A percentile compares a stretch with the other conserved stretches of the same genome.
These are phyloP conservation scores for Mallotus japonicus DNA, from an alignment of 441 rosid species.

Conservation along the genomic window DNA sequence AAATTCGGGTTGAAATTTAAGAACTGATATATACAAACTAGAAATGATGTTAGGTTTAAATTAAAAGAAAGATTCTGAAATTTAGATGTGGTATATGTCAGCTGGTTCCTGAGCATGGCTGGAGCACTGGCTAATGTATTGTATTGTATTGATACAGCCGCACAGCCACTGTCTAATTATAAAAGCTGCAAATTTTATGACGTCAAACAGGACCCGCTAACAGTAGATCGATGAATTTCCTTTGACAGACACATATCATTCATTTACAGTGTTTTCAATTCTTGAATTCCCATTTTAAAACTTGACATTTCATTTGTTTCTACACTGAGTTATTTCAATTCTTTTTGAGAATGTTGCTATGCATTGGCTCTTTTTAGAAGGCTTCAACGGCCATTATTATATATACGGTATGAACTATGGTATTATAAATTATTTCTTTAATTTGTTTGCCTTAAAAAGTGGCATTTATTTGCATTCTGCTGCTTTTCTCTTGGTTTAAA, in stretches of 20 bases:
- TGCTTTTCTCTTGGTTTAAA: neutral
- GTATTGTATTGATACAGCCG: conserved; percentile 17
- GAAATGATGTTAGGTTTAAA: conserved; percentile 43
- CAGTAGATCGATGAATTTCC: neutral
- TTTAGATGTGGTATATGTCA: conserved; percentile 23
- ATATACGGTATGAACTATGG: too few relatives aligned
- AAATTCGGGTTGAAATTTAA: neutral
- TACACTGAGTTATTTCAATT: neutral
- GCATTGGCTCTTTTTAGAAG: neutral
- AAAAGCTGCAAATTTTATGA: conserved; percentile 16
- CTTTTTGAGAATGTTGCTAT: neutral
- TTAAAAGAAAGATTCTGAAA: conserved; percentile 17
- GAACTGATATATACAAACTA: too few relatives aligned
- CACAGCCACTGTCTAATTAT: neutral
- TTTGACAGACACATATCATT: neutral
- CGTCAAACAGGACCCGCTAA: neutral
- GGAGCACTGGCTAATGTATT: neutral
- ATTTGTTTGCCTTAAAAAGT: neutral
- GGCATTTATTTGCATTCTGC: neutral
- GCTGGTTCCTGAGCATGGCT: conserved; percentile 11
- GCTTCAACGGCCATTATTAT: neutral
- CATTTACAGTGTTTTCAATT: neutral
- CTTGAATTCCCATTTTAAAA: too few relatives aligned
- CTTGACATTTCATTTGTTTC: neutral
- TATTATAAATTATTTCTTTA: neutral